phyloP scores from a whole-genome alignment of 2,329 filamentous ascomycete genomes.

The Didymella pinodella region DNA sequence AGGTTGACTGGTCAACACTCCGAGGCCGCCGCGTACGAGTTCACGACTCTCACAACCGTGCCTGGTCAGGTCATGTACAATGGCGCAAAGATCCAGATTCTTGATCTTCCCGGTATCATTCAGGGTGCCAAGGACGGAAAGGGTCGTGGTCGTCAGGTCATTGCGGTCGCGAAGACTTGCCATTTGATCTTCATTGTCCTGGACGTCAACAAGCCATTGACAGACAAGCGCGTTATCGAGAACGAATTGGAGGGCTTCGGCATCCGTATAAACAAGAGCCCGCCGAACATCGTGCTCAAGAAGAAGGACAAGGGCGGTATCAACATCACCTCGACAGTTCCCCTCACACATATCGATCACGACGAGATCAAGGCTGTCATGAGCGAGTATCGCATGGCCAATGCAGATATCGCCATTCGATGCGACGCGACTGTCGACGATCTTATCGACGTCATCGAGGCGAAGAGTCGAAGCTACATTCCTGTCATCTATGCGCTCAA shows the following conservation, averaged over 20 bases:
- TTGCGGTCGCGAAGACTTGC: slow-evolving; percentile 98
- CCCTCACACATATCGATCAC: slow-evolving; percentile 88
- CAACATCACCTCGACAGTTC: slow-evolving; percentile 93
- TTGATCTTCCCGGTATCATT: slow-evolving; percentile 98
- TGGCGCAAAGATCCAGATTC: slow-evolving; percentile 96
- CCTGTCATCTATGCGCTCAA: slow-evolving; percentile 99
- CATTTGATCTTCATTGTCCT: slow-evolving; percentile 98
- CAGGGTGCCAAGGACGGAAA: slow-evolving; percentile 98
- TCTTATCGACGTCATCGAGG: slow-evolving; percentile 93
- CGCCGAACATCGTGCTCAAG: slow-evolving; percentile 98
- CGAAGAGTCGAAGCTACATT: slow-evolving; percentile 93
- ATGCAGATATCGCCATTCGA: slow-evolving; percentile 95
- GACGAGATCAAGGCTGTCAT: slow-evolving; percentile 99
- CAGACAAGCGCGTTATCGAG: slow-evolving; percentile 96
- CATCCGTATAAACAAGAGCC: slow-evolving; percentile 95
- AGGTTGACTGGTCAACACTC: slow-evolving; percentile 94
- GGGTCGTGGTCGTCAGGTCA: slow-evolving; percentile 96
- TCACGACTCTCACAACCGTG: slow-evolving; percentile 96
- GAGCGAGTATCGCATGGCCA: slow-evolving; percentile 95
- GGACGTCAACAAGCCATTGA: slow-evolving; percentile 97
- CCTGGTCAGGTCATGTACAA: slow-evolving; percentile 97
- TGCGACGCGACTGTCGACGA: slow-evolving; percentile 98
- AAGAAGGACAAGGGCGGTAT: slow-evolving; percentile 99
- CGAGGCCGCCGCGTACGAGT: slow-evolving; percentile 96
- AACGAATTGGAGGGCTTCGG: slow-evolving; percentile 95